phyloP scores from a whole-genome alignment of 257 asterid species.

The Catharanthus roseus region DNA sequence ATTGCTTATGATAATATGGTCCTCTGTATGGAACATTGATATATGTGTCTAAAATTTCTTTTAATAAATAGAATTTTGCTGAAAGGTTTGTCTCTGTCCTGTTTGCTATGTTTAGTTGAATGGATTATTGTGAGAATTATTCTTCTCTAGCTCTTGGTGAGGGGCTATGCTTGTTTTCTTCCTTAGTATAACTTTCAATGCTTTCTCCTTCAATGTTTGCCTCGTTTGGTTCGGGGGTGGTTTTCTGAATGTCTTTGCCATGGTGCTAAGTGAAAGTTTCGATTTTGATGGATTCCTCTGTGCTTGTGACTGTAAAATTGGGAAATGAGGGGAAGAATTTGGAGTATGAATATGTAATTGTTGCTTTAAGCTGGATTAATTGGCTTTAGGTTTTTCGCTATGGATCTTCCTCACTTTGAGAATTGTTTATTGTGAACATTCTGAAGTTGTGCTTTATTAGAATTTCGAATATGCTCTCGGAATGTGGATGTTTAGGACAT shows the following conservation, averaged over 20 bases:
- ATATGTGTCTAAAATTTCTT: too few relatives aligned
- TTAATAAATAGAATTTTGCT: too few relatives aligned
- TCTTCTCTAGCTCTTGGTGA: too few relatives aligned
- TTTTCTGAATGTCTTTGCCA: neutral
- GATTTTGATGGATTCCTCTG: neutral
- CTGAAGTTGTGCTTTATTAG: neutral
- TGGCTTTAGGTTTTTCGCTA: neutral
- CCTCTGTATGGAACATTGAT: too few relatives aligned
- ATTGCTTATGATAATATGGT: neutral
- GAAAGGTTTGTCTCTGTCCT: too few relatives aligned
- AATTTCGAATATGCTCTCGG: neutral
- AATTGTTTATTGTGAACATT: neutral
- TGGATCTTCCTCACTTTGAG: neutral
- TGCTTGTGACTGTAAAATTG: neutral
- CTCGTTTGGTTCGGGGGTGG: conserved; percentile 16
- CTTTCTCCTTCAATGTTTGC: neutral
- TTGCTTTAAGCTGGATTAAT: neutral
- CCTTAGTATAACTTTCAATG: too few relatives aligned
- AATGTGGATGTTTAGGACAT: neutral
- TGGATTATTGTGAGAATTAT: too few relatives aligned
- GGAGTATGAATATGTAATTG: neutral
- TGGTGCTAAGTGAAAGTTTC: conserved; percentile 1
- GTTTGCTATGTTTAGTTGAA: too few relatives aligned
- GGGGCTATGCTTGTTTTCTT: too few relatives aligned
- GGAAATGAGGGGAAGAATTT: neutral